These are phyloP conservation scores for Paecilomyces sp. DNA, from an alignment of 2,329 filamentous ascomycete species.

Conservation along the genomic window DNA sequence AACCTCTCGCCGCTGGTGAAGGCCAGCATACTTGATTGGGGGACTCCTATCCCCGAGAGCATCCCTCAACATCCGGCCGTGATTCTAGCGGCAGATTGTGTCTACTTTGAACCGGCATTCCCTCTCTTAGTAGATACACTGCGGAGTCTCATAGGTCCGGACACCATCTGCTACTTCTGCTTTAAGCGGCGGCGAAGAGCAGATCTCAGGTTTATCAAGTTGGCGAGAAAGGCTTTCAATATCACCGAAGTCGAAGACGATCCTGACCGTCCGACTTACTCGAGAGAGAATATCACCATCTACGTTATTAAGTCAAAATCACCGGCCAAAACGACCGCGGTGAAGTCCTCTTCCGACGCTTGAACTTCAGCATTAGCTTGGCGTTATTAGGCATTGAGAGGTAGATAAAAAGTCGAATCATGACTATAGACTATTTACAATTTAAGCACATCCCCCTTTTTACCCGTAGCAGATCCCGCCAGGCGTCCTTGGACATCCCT, in stretches of 20 bases:
- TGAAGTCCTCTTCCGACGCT: background rate
- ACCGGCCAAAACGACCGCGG: conserved; percentile 2
- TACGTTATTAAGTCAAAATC: conserved; percentile 24
- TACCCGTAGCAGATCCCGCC: conserved; percentile 27
- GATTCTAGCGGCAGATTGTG: conserved; percentile 91
- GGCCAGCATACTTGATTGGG: conserved; percentile 75
- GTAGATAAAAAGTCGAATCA: background rate
- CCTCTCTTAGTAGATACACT: conserved; percentile 77
- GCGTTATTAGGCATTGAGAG: background rate
- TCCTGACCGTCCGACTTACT: conserved; percentile 24
- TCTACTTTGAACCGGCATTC: conserved; percentile 95
- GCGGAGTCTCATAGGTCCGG: conserved; percentile 59
- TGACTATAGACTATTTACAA: conserved; percentile 18
- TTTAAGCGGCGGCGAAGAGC: conserved; percentile 88
- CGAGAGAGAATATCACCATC: conserved; percentile 32
- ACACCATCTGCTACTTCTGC: conserved; percentile 74
- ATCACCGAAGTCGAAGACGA: conserved; percentile 58
- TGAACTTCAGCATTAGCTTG: background rate
- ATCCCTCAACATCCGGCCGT: conserved; percentile 57
- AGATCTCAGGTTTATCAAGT: conserved; percentile 67
- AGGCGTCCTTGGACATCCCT: conserved; percentile 74
- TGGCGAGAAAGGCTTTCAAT: conserved; percentile 59
- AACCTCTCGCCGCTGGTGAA: conserved; percentile 55
- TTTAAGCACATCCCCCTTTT: conserved; percentile 26
- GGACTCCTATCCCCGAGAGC: conserved; percentile 32